Evolutionary conservation across 805 yeast genomes (phyloP).

Genomic region (Kuraishia cidri): DNA sequence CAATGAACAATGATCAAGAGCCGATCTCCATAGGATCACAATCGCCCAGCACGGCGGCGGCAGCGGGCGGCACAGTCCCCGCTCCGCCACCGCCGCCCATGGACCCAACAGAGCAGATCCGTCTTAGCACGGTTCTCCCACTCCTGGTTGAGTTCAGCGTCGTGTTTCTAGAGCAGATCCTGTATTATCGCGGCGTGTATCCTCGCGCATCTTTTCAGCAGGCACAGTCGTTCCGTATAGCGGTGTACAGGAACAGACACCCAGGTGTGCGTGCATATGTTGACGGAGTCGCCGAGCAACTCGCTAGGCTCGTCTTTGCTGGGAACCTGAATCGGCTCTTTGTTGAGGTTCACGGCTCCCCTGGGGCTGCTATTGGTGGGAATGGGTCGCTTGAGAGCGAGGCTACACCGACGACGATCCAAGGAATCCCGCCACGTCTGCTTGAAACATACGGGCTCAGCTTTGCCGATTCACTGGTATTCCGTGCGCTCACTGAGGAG

Average conservation of each 20-base stretch:
- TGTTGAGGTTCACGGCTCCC: conserved; percentile 10
- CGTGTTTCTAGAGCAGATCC: conserved; percentile 43
- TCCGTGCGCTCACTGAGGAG: conserved; percentile 9
- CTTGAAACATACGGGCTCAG: conserved; percentile 18
- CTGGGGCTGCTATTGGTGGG: neutral
- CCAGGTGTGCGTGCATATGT: conserved; percentile 31
- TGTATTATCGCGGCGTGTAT: conserved; percentile 45
- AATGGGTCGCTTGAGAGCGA: neutral
- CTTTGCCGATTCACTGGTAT: conserved; percentile 15
- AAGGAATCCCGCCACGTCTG: too few species aligned
- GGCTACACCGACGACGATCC: neutral
- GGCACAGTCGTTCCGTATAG: conserved; percentile 31
- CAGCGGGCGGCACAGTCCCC: too few species aligned
- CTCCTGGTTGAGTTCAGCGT: conserved; percentile 38
- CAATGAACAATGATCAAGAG: too few species aligned
- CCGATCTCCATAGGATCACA: too few species aligned
- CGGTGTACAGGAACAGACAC: conserved; percentile 34
- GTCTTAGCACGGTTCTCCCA: conserved; percentile 13
- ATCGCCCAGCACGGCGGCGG: too few species aligned
- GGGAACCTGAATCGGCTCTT: conserved; percentile 15
- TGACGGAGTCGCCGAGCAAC: conserved; percentile 18
- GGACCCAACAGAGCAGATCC: too few species aligned
- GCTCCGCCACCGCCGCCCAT: too few species aligned
- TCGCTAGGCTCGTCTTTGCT: conserved; percentile 7
- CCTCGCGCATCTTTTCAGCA: conserved; percentile 34